Evolutionary conservation across 148 eudicot species (phyloP).

Genomic region (Heliosperma pusillum): DNA sequence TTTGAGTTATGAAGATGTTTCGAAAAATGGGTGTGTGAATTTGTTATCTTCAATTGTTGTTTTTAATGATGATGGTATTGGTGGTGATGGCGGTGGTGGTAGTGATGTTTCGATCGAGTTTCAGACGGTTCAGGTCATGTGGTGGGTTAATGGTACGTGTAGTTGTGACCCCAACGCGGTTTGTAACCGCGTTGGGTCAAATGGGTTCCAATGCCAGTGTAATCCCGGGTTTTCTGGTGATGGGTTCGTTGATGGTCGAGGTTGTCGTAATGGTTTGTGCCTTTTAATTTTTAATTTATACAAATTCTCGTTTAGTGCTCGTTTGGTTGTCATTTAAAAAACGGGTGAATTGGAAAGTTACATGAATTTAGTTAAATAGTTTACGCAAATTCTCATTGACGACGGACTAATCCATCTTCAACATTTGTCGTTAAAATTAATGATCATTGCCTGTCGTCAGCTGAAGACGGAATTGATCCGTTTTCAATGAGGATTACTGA

Average conservation of each 20-base stretch:
- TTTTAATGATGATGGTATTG: conserved; percentile 27
- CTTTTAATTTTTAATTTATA: background rate
- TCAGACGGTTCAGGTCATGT: conserved; percentile 46
- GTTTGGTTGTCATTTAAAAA: no score
- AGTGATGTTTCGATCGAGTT: conserved; percentile 41
- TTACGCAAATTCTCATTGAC: no score
- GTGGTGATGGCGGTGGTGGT: conserved; percentile 21
- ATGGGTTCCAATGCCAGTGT: conserved; percentile 61
- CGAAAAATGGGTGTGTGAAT: conserved; percentile 27
- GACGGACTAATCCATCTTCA: no score
- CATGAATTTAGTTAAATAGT: no score
- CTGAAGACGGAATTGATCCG: no score
- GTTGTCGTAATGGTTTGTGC: conserved; percentile 71
- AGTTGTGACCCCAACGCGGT: conserved; percentile 41
- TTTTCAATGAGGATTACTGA: no score
- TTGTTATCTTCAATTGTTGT: conserved; percentile 51
- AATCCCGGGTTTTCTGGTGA: conserved; percentile 63
- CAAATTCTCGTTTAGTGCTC: no score
- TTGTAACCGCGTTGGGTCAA: conserved; percentile 20
- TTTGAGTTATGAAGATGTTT: conserved; percentile 25
- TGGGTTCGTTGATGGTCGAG: conserved; percentile 52
- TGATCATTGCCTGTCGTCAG: no score
- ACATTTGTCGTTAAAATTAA: no score
- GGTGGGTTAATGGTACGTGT: conserved; percentile 67
- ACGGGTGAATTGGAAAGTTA: no score